phyloP scores from a whole-genome alignment of 164 flowering plant genomes.

The Paratinospora sagittata region DNA sequence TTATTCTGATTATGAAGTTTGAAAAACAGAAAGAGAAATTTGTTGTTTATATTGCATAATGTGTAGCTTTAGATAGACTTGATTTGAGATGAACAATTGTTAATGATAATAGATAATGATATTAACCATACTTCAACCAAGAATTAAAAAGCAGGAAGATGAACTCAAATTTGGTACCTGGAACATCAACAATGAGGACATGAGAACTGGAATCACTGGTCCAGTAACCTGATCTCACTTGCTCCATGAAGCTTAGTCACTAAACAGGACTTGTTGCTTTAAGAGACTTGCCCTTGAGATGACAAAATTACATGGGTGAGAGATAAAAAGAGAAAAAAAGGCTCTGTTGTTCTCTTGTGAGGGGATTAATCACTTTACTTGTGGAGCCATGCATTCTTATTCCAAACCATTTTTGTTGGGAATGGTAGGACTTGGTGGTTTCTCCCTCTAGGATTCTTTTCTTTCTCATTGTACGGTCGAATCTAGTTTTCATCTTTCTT shows the following conservation, averaged over 20 bases:
- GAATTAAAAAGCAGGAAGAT: background rate
- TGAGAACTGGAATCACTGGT: background rate
- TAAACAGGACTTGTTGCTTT: background rate
- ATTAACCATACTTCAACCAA: background rate
- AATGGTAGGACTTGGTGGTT: background rate
- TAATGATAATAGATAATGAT: background rate
- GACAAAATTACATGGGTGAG: background rate
- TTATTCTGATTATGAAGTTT: too few species aligned
- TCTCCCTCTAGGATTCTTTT: background rate
- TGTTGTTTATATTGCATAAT: background rate
- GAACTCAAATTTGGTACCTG: background rate
- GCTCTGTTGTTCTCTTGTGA: background rate
- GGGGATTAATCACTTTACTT: background rate
- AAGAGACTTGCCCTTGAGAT: background rate
- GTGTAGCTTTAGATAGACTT: background rate
- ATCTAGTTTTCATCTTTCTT: too few species aligned
- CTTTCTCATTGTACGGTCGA: background rate
- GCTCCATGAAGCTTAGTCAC: background rate
- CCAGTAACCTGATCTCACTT: background rate
- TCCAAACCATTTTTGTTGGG: conserved; percentile 2
- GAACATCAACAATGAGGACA: background rate
- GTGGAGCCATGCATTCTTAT: conserved; percentile 2
- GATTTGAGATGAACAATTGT: background rate
- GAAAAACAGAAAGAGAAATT: too few species aligned
- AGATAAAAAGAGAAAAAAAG: background rate